Evolutionary conservation across 495 filamentous ascomycete species (phyloP).

Genomic region (Corynascus novoguineensis): DNA sequence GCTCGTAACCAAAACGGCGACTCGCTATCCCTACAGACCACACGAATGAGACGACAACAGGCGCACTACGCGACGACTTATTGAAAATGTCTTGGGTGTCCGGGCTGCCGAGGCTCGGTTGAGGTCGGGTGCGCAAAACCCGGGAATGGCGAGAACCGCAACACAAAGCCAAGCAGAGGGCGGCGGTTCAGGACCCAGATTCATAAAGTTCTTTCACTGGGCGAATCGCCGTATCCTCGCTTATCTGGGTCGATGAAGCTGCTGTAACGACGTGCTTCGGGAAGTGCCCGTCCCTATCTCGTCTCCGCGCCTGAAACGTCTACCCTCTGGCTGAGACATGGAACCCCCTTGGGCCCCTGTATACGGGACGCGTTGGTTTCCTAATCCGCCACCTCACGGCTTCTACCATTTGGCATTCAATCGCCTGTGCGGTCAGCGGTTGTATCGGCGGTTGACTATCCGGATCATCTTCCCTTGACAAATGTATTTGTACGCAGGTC

Average conservation of each 20-base stretch:
- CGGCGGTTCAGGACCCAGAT: not conserved
- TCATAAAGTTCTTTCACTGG: not conserved
- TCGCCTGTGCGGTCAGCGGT: slow-evolving; percentile 3
- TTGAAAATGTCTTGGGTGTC: no score
- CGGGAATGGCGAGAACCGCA: no score
- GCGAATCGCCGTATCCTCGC: not conserved
- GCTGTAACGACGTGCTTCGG: not conserved
- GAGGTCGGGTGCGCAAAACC: no score
- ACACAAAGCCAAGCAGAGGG: not conserved
- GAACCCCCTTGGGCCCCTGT: slow-evolving; percentile 17
- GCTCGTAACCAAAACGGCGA: not conserved
- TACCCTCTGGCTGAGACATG: slow-evolving; percentile 25
- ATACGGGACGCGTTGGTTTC: slow-evolving; percentile 7
- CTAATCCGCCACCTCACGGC: slow-evolving; percentile 10
- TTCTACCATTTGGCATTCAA: slow-evolving; percentile 11
- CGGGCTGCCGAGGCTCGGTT: not conserved
- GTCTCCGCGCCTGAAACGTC: slow-evolving; percentile 25
- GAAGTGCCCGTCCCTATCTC: not conserved
- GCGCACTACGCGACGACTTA: no score
- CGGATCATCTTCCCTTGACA: no score
- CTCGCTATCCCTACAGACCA: no score
- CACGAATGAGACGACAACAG: no score
- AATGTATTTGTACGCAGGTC: no score
- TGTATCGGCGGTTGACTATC: not conserved
- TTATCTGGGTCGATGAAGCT: slow-evolving; percentile 3